Conservation (phyloP, 805 yeast species). For the Starmerella kuoi region DNA sequence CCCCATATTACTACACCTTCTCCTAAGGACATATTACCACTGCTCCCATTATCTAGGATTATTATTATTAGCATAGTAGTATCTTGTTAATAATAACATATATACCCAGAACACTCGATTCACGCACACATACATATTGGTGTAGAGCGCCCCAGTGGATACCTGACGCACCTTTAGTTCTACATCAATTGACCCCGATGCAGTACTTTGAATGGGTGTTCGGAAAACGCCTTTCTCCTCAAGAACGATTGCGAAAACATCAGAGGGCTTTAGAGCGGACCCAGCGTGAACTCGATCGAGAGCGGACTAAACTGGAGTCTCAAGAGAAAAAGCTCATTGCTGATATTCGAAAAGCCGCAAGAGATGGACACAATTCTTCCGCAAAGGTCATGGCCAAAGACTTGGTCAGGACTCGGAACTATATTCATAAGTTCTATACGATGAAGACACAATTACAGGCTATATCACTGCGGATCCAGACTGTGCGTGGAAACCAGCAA, state of each 20-base stretch:
- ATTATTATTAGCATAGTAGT: too few species aligned
- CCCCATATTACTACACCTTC: too few species aligned
- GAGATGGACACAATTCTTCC: constrained; percentile 74
- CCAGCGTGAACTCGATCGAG: constrained; percentile 85
- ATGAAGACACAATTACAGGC: constrained; percentile 97
- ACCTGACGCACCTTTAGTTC: too few species aligned
- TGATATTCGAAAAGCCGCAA: constrained; percentile 87
- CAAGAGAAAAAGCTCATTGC: constrained; percentile 80
- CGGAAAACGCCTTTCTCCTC: constrained; percentile 88
- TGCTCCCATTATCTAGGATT: too few species aligned
- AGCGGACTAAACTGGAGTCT: constrained; percentile 67
- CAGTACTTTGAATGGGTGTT: constrained; percentile 85
- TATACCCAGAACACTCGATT: too few species aligned
- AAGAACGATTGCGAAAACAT: constrained; percentile 85
- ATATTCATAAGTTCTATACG: constrained; percentile 74
- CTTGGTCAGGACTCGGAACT: constrained; percentile 70
- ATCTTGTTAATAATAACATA: too few species aligned
- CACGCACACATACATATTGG: too few species aligned
- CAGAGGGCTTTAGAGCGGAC: constrained; percentile 92
- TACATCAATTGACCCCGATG: too few species aligned
- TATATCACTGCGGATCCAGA: constrained; percentile 77
- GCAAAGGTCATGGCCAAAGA: constrained; percentile 95
- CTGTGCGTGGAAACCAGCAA: constrained; percentile 86
- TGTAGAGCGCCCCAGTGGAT: too few species aligned
- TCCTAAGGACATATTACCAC: too few species aligned